These are phyloP conservation scores for Annulohypoxylon bovei DNA, from an alignment of 495 filamentous ascomycete genomes.

Conservation along the genomic window DNA sequence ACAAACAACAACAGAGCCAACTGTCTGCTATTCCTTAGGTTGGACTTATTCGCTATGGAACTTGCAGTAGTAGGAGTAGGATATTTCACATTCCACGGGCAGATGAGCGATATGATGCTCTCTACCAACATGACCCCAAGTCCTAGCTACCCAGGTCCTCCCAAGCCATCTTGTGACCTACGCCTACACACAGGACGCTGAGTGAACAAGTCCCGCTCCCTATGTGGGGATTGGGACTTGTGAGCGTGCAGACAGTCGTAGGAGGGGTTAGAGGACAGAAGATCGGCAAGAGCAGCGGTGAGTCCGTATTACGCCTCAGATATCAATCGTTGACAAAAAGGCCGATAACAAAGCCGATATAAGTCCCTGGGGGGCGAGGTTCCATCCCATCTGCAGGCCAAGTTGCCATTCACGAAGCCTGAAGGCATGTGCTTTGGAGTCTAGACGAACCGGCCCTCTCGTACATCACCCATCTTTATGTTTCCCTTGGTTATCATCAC, in stretches of 20 bases:
- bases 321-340: neutral
- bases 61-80: neutral
- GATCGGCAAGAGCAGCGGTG: neutral
- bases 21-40: neutral
- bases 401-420: constrained; percentile 6
- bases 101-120: neutral
- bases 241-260: neutral
- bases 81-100: neutral
- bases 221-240: neutral
- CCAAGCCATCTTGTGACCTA: neutral
- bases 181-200: neutral
- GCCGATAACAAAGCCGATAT: neutral
- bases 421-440: neutral
- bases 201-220: neutral
- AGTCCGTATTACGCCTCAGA: neutral
- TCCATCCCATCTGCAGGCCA: constrained; percentile 19
- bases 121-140: neutral
- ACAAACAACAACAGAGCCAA: neutral
- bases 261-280: neutral
- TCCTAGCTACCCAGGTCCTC: neutral
- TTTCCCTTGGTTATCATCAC: neutral
- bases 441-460: constrained; percentile 3
- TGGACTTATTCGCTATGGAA: neutral
- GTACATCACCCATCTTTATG: neutral
- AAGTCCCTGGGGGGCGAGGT: neutral